Evolutionary conservation across 2,329 filamentous ascomycete species (phyloP).

Genomic region (Aschersonia sp.): DNA sequence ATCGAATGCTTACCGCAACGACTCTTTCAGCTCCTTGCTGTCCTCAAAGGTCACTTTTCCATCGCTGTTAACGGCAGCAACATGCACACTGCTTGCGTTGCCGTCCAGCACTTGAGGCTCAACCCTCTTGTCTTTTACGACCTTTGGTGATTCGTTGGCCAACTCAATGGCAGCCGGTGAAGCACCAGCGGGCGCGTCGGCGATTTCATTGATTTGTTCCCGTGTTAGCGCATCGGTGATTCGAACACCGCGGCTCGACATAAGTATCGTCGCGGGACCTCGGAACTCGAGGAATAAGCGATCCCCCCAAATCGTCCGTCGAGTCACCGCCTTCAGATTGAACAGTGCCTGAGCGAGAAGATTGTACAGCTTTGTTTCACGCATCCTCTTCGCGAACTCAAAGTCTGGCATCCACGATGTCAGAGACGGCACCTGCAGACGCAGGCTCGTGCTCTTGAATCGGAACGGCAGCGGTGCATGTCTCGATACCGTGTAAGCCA

Average conservation of each 20-base stretch:
- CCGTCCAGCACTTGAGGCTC: constrained; percentile 21
- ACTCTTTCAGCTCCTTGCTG: constrained; percentile 41
- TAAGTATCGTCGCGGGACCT: constrained; percentile 70
- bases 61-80: constrained; percentile 41
- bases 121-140: constrained; percentile 8
- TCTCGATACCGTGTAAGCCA: constrained; percentile 72
- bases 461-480: constrained; percentile 71
- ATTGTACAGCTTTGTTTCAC: constrained; percentile 59
- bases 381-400: constrained; percentile 60
- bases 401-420: constrained; percentile 53
- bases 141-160: constrained; percentile 21
- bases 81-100: constrained; percentile 30
- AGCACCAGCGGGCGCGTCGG: constrained; percentile 61
- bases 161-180: constrained; percentile 43
- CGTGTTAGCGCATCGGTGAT: constrained; percentile 64
- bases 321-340: constrained; percentile 57
- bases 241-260: constrained; percentile 75
- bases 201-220: constrained; percentile 80
- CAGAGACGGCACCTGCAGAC: constrained; percentile 61
- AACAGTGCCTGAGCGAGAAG: constrained; percentile 49
- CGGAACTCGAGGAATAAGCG: constrained; percentile 81
- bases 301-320: constrained; percentile 86
- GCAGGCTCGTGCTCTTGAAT: constrained; percentile 62
- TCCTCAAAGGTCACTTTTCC: constrained; percentile 55
- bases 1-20: constrained; percentile 23